Evolutionary conservation across 2,329 filamentous ascomycete species (phyloP), one percentile per base, ranked within the genome.

Genomic region (Tothia fuscella): DNA sequence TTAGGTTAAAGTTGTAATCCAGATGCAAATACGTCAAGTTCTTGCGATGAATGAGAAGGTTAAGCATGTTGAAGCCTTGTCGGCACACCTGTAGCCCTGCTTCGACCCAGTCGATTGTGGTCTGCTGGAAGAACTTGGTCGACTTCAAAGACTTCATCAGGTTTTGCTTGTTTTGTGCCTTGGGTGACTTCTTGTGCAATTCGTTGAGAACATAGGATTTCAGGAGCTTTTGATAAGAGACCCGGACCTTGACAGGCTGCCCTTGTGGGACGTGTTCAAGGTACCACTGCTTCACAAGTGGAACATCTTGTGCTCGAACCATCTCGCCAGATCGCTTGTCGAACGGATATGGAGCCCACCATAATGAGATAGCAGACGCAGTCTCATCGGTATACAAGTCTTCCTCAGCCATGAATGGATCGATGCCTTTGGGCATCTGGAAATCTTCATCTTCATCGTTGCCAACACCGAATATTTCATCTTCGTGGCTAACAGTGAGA

Each of bases 121-220:
- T 98, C 63, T 96, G 91, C 63, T 98, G 93, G 72, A 98, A 98
- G 67, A 98, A 98, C 57, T 98, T 98, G 36, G 91, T 98, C 51
- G 86, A 80, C 63, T 95, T 96, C 50, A 98, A 64, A 6, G 86
- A 93, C 53, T 78, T 78, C 58, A 96, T 74, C 44, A 98, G 65
- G 54, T 93, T 86, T 56, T 98, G 91, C 58, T 89, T 93, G 66
- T 88, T 94, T 51, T 94, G 80, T 3, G 91, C 85, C 69, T 98
- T 96, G 5, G 89, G 86, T 50, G 82, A 85, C 64, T 88, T 93
- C 67, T 89, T 93, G 63, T 98, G 93, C 35, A 98, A 71, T 63
- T 96, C 89, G 52, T 98, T 98, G 49, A 98, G 72, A 14, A 98
- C 91, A 52, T 80, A 98, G 3, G 84, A 89, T 70, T 98, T 98